A percentile compares a stretch with the other conserved stretches of the same genome.
phyloP scores from a whole-genome alignment of 2,329 filamentous ascomycete species.

The Monosporascus sp. region DNA sequence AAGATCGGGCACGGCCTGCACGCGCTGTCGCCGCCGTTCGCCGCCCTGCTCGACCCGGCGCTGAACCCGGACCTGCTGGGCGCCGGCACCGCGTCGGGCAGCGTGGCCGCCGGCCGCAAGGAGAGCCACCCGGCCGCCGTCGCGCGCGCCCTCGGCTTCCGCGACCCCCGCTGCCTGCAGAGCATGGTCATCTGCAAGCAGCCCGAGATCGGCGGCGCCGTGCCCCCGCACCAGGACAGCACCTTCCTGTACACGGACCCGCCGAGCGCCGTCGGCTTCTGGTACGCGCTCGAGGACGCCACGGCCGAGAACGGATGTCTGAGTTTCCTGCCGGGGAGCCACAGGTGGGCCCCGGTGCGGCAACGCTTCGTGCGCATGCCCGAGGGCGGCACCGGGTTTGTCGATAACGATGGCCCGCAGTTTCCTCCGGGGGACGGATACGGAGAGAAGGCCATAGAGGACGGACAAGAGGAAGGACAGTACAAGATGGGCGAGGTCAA shows the following conservation, averaged over 20 bases:
- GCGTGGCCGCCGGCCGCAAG: constrained; percentile 24
- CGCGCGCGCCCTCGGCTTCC: constrained; percentile 66
- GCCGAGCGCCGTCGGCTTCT: constrained; percentile 88
- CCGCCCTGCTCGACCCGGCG: constrained; percentile 41
- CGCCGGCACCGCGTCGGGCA: constrained; percentile 40
- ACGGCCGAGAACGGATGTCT: constrained; percentile 82
- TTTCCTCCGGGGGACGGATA: constrained; percentile 55
- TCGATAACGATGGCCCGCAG: constrained; percentile 58
- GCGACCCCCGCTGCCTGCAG: constrained; percentile 73
- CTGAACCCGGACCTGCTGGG: constrained; percentile 38
- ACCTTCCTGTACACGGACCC: constrained; percentile 89
- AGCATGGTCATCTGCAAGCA: constrained; percentile 99
- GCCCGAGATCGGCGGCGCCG: constrained; percentile 88
- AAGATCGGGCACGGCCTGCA: constrained; percentile 81
- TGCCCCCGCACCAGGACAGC: constrained; percentile 86
- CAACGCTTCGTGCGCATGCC: constrained; percentile 68
- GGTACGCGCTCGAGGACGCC: constrained; percentile 94
- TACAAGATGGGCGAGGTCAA: constrained; percentile 84
- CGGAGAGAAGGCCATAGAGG: constrained; percentile 35
- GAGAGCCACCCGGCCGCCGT: constrained; percentile 51
- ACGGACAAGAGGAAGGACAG: constrained; percentile 41
- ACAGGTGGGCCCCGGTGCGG: constrained; percentile 62
- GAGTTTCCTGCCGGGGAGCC: constrained; percentile 78
- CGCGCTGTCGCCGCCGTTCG: constrained; percentile 62
- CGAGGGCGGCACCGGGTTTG: constrained; percentile 60